Conservation (phyloP, 2,329 filamentous ascomycete species). For the Microdochium paspali region DNA sequence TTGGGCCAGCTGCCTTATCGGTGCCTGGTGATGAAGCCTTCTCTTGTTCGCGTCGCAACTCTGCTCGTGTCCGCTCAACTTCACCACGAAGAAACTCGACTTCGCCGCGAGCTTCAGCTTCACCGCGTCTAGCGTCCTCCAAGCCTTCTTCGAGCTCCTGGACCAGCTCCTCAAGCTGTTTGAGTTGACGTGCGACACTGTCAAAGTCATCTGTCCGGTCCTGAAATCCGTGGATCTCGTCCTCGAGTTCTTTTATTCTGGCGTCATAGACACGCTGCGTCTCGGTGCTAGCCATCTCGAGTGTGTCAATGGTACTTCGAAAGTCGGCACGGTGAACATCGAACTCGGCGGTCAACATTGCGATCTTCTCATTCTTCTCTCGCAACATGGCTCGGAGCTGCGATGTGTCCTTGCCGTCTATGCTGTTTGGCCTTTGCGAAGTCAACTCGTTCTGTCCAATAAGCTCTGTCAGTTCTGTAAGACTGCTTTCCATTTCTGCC, state of each 20-base stretch:
- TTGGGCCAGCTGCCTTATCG: constrained; percentile 26
- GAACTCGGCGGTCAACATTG: constrained; percentile 86
- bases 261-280: constrained; percentile 94
- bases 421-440: constrained; percentile 31
- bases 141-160: constrained; percentile 94
- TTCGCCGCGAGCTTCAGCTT: constrained; percentile 90
- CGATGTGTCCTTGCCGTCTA: constrained; percentile 61
- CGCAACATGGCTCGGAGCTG: constrained; percentile 75
- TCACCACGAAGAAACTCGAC: constrained; percentile 93
- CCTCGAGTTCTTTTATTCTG: constrained; percentile 76
- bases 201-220: constrained; percentile 84
- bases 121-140: constrained; percentile 86
- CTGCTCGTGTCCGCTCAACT: constrained; percentile 81
- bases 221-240: constrained; percentile 74
- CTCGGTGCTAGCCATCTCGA: constrained; percentile 91
- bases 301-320: constrained; percentile 88
- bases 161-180: constrained; percentile 91
- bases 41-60: constrained; percentile 80
- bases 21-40: constrained; percentile 58
- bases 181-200: constrained; percentile 80
- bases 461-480: constrained; percentile 45
- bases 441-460: constrained; percentile 49
- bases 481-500: constrained; percentile 68
- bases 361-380: constrained; percentile 96
- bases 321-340: constrained; percentile 94